Conservation (phyloP, 352 stramenopile species). For the Pythium dissimile region DNA sequence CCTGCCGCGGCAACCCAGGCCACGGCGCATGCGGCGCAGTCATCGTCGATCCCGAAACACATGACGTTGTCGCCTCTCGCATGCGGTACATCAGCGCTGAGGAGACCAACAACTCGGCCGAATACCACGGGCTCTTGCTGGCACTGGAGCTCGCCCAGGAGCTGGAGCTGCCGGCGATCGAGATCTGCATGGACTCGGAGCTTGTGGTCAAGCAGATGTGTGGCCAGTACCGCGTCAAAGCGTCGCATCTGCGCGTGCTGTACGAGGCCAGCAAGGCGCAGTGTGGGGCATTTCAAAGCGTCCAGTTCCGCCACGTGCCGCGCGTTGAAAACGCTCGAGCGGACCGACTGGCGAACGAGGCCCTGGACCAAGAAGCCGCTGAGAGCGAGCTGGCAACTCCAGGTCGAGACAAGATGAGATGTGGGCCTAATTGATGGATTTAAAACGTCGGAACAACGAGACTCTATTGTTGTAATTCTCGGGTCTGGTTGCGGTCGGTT, state of each 20-base stretch:
- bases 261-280: constrained; percentile 38
- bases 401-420: background rate
- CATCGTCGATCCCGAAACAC: constrained; percentile 36
- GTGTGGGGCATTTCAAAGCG: constrained; percentile 25
- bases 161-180: constrained; percentile 29
- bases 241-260: constrained; percentile 43
- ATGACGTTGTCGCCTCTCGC: constrained; percentile 38
- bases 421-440: background rate
- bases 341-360: constrained; percentile 64
- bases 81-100: constrained; percentile 49
- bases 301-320: constrained; percentile 50
- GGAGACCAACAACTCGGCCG: constrained; percentile 71
- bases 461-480: no score
- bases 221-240: constrained; percentile 68
- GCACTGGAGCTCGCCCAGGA: constrained; percentile 50
- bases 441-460: no score
- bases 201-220: constrained; percentile 76
- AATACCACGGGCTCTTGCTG: constrained; percentile 66
- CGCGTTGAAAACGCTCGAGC: constrained; percentile 48
- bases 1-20: constrained; percentile 69
- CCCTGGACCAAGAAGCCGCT: constrained; percentile 39
- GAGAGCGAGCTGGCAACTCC: background rate
- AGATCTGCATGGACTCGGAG: constrained; percentile 78
- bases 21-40: constrained; percentile 57
- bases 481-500: no score